These are phyloP conservation scores for Colletotrichum sp. DNA, from an alignment of 2,329 filamentous ascomycete genomes.

Conservation along the genomic window DNA sequence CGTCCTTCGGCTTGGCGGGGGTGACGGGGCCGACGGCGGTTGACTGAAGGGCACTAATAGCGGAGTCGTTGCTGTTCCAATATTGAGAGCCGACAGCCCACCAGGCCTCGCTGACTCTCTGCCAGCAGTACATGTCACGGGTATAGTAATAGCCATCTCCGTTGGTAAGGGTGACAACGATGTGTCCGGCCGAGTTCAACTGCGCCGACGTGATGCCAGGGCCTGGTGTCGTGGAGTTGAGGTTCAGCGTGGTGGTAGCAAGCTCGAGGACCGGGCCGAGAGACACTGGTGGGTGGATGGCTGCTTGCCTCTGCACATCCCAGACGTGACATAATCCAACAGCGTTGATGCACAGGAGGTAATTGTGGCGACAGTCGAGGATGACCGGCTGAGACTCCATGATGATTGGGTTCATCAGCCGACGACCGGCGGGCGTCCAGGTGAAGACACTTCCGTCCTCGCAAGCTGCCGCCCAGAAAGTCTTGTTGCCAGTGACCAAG, in stretches of 20 bases:
- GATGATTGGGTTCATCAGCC: slow-evolving; percentile 83
- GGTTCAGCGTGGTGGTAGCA: slow-evolving; percentile 78
- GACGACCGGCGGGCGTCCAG: slow-evolving; percentile 90
- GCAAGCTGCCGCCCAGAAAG: slow-evolving; percentile 91
- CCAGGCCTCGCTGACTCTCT: slow-evolving; percentile 95
- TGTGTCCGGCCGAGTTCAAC: slow-evolving; percentile 84
- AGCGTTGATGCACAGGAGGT: slow-evolving; percentile 88
- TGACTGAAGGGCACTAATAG: slow-evolving; percentile 79
- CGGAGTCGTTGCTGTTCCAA: slow-evolving; percentile 97
- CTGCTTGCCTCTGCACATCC: slow-evolving; percentile 83
- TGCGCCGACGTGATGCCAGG: slow-evolving; percentile 91
- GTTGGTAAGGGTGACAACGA: slow-evolving; percentile 91
- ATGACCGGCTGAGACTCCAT: slow-evolving; percentile 94
- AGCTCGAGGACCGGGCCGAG: slow-evolving; percentile 88
- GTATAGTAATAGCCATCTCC: slow-evolving; percentile 95
- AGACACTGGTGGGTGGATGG: slow-evolving; percentile 88
- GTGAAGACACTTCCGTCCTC: slow-evolving; percentile 90
- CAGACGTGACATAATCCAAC: slow-evolving; percentile 91
- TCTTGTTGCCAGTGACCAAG: slow-evolving; percentile 87
- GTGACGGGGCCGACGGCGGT: slow-evolving; percentile 67
- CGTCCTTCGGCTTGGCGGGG: slow-evolving; percentile 49
- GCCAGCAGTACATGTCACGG: slow-evolving; percentile 86
- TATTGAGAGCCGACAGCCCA: slow-evolving; percentile 98
- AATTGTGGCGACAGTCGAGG: slow-evolving; percentile 86
- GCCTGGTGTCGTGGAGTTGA: slow-evolving; percentile 74